phyloP scores from a whole-genome alignment of 2,329 filamentous ascomycete genomes.

The Nemania sp. region DNA sequence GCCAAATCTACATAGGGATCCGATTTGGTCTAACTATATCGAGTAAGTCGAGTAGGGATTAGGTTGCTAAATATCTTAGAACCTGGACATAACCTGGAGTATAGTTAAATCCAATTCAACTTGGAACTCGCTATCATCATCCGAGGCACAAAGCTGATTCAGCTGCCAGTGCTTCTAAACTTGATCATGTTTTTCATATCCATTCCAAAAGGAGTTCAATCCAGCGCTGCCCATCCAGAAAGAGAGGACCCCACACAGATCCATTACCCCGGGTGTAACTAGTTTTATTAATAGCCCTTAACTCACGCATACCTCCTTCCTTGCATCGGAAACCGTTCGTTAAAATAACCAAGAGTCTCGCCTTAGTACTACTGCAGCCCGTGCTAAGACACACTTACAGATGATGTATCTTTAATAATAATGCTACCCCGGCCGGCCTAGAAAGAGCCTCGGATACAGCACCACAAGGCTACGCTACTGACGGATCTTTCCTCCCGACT shows the following conservation, averaged over 20 bases:
- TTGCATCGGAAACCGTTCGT: neutral
- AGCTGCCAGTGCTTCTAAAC: neutral
- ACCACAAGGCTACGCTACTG: constrained; percentile 7
- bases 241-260: neutral
- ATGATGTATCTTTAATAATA: neutral
- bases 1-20: neutral
- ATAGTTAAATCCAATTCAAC: too few relatives aligned
- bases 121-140: neutral
- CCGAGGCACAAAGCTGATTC: neutral
- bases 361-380: neutral
- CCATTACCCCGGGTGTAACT: neutral
- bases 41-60: neutral
- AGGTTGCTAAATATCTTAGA: neutral
- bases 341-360: constrained; percentile 5
- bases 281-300: constrained; percentile 7
- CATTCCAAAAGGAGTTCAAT: neutral
- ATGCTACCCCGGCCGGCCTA: neutral
- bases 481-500: neutral
- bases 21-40: neutral
- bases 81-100: too few relatives aligned
- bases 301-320: neutral
- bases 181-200: neutral
- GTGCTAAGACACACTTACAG: neutral
- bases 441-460: neutral
- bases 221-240: neutral